Percentiles rank a stretch among this genome's conserved stretches.
phyloP scores from a whole-genome alignment of 352 stramenopile species.

The Phytopythium helicoides region DNA sequence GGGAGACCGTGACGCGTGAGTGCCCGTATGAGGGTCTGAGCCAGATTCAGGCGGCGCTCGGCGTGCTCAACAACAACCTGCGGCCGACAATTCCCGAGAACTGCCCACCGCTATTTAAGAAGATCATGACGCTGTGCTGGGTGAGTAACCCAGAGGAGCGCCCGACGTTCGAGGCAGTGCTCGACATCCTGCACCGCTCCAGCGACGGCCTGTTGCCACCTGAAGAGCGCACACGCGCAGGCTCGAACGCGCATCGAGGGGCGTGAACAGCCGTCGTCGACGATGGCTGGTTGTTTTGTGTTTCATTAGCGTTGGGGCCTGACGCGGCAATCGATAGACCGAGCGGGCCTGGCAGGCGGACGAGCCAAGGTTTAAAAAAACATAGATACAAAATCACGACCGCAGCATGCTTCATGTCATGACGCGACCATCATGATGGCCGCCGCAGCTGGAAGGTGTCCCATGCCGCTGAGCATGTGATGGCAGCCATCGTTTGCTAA shows the following conservation, averaged over 20 bases:
- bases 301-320: background rate
- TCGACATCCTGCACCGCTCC: slow-evolving; percentile 66
- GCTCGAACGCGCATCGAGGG: background rate
- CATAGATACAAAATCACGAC: slow-evolving; percentile 1
- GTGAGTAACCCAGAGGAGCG: slow-evolving; percentile 68
- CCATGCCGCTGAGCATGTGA: background rate
- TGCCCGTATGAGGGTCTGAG: slow-evolving; percentile 91
- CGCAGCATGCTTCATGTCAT: background rate
- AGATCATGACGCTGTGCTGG: slow-evolving; percentile 86
- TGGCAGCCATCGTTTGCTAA: background rate
- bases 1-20: slow-evolving; percentile 86
- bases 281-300: no score
- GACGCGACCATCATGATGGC: background rate
- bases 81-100: slow-evolving; percentile 75
- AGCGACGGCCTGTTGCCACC: slow-evolving; percentile 19
- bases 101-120: slow-evolving; percentile 77
- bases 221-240: background rate
- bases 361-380: background rate
- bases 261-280: background rate
- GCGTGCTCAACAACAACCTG: slow-evolving; percentile 86
- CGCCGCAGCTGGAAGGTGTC: slow-evolving; percentile 3
- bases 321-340: background rate
- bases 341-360: background rate
- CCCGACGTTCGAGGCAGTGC: slow-evolving; percentile 77
- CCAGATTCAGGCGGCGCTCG: slow-evolving; percentile 87